phyloP scores from a whole-genome alignment of 139 green algal genomes.

The Haematococcus sp. region DNA sequence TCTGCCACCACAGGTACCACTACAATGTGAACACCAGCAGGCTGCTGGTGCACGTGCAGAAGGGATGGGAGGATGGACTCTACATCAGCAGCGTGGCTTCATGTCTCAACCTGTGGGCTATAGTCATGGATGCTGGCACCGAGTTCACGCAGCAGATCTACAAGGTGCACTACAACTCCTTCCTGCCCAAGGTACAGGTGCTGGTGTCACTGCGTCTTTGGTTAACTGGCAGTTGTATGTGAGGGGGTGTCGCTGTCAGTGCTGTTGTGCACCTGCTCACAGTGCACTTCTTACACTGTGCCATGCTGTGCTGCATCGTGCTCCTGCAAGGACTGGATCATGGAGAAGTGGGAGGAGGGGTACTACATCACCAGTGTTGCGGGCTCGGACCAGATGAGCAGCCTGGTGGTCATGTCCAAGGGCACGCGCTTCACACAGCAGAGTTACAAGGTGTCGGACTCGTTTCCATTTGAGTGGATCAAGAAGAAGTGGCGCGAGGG shows the following conservation, averaged over 20 bases:
- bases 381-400: conserved; percentile 65
- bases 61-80: conserved; percentile 73
- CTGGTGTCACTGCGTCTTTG: too few relatives aligned
- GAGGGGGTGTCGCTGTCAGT: too few relatives aligned
- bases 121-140: conserved; percentile 83
- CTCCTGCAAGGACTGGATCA: conserved; percentile 88
- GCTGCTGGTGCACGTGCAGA: conserved; percentile 81
- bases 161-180: conserved; percentile 82
- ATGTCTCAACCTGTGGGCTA: conserved; percentile 93
- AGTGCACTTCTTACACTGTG: too few relatives aligned
- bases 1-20: conserved; percentile 87
- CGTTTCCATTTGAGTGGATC: conserved; percentile 99
- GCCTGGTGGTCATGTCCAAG: conserved; percentile 88
- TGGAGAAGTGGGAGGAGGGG: conserved; percentile 98
- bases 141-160: conserved; percentile 99
- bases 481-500: conserved; percentile 99
- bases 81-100: conserved; percentile 94
- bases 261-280: conserved; percentile 1
- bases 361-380: conserved; percentile 98
- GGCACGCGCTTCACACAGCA: conserved; percentile 96
- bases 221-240: not conserved
- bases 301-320: not conserved
- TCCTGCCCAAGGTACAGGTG: conserved; percentile 40
- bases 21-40: conserved; percentile 98
- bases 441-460: conserved; percentile 94